Conservation (phyloP, 2,329 filamentous ascomycete species). For the Pestalotiopsis sp. region DNA sequence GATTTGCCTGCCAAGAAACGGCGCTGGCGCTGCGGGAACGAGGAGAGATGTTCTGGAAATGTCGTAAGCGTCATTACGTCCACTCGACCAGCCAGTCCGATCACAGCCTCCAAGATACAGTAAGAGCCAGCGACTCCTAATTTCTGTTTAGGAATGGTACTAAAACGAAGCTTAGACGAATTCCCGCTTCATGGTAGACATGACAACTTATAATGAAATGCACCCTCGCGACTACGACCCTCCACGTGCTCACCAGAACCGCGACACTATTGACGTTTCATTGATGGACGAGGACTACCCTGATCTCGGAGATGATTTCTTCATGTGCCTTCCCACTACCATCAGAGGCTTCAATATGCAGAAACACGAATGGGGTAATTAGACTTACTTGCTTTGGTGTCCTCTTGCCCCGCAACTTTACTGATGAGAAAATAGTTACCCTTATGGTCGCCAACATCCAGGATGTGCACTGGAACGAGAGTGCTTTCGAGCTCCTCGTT, state of each 20-base stretch:
- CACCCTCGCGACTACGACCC: neutral
- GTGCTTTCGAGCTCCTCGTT: constrained; percentile 5
- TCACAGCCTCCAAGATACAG: neutral
- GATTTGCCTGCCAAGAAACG: neutral
- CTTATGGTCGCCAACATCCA: neutral
- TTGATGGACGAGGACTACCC: neutral
- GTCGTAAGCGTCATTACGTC: neutral
- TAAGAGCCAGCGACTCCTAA: neutral
- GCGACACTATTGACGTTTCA: too few relatives aligned
- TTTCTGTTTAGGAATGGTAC: too few relatives aligned
- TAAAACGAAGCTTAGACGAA: too few relatives aligned
- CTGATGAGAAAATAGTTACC: neutral
- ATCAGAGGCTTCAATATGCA: neutral
- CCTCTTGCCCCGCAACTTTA: too few relatives aligned
- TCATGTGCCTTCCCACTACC: neutral
- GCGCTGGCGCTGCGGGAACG: neutral
- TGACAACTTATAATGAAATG: neutral
- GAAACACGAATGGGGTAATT: neutral
- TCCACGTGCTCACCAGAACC: too few relatives aligned
- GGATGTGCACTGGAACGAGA: constrained; percentile 5
- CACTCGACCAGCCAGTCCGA: neutral
- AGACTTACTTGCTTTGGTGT: too few relatives aligned
- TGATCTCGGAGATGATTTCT: neutral
- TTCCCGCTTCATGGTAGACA: neutral
- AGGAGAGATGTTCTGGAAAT: neutral